These are phyloP conservation scores for Neofusicoccum umdonicola DNA, from an alignment of 2,329 filamentous ascomycete genomes.

Conservation along the genomic window DNA sequence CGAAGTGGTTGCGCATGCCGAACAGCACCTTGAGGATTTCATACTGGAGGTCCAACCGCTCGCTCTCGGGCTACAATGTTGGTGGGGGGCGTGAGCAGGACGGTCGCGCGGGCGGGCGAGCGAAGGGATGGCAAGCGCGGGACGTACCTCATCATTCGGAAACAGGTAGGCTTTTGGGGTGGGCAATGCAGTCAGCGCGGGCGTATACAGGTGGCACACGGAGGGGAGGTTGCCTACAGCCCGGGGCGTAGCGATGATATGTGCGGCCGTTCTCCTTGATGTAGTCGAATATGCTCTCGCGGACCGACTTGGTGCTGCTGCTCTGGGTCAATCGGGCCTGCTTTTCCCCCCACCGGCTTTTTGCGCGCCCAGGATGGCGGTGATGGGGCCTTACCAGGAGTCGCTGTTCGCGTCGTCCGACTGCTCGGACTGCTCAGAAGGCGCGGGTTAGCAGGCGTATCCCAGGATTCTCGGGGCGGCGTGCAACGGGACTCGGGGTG, in stretches of 20 bases:
- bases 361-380: no score
- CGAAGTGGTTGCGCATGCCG: conserved; percentile 34
- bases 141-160: conserved; percentile 37
- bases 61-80: conserved; percentile 33
- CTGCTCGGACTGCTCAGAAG: conserved; percentile 2
- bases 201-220: neutral
- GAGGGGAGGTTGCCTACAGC: conserved; percentile 30
- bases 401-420: conserved; percentile 3
- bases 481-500: conserved; percentile 9
- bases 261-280: conserved; percentile 41
- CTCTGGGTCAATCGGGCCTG: neutral
- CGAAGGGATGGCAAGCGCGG: neutral
- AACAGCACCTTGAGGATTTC: conserved; percentile 38
- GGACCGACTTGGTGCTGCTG: conserved; percentile 33
- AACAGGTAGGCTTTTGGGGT: conserved; percentile 35
- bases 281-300: conserved; percentile 39
- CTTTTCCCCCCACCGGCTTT: neutral
- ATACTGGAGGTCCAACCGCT: conserved; percentile 40
- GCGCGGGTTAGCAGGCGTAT: conserved; percentile 10
- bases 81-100: neutral
- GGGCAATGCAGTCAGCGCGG: neutral
- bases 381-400: neutral
- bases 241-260: conserved; percentile 40
- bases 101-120: neutral
- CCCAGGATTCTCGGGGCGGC: neutral